Evolutionary conservation across 129 eudicot species (phyloP).

Genomic region (Arctium lappa): DNA sequence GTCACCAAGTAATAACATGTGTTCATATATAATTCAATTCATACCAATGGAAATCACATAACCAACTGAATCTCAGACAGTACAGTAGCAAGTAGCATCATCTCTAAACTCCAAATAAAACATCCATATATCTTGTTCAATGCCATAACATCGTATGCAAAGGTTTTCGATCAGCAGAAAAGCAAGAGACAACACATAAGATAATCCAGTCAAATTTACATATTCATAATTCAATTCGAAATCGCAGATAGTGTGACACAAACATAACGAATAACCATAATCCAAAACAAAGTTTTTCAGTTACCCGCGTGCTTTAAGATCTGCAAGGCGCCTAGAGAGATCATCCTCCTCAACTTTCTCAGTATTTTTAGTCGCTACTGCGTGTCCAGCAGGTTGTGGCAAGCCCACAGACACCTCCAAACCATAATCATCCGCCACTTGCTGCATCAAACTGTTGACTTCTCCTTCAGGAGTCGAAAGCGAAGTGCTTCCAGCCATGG

Average conservation of each 20-base stretch:
- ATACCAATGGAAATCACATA: not conserved
- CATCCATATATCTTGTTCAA: not conserved
- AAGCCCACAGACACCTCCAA: slow-evolving; percentile 85
- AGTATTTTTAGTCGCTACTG: slow-evolving; percentile 39
- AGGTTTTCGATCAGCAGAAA: slow-evolving; percentile 7
- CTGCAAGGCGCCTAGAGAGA: slow-evolving; percentile 77
- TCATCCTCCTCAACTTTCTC: slow-evolving; percentile 92
- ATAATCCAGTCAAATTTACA: slow-evolving; percentile 24
- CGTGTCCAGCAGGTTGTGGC: slow-evolving; percentile 80
- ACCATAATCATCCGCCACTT: slow-evolving; percentile 95
- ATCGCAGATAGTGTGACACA: slow-evolving; percentile 3
- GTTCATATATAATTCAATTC: not conserved
- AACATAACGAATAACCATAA: not conserved
- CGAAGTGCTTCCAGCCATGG: slow-evolving; percentile 92
- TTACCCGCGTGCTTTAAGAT: slow-evolving; percentile 85
- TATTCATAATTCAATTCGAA: slow-evolving; percentile 12
- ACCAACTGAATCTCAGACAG: not conserved
- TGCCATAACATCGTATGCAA: not conserved
- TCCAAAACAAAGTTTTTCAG: not conserved
- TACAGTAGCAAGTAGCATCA: not conserved
- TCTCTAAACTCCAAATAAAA: not conserved
- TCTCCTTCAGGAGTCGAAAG: slow-evolving; percentile 85
- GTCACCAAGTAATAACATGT: not conserved
- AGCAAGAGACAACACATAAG: not conserved
- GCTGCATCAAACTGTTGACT: slow-evolving; percentile 92